Conservation (phyloP, 768 basidiomycete species). For the Amanita pallidorosea region DNA sequence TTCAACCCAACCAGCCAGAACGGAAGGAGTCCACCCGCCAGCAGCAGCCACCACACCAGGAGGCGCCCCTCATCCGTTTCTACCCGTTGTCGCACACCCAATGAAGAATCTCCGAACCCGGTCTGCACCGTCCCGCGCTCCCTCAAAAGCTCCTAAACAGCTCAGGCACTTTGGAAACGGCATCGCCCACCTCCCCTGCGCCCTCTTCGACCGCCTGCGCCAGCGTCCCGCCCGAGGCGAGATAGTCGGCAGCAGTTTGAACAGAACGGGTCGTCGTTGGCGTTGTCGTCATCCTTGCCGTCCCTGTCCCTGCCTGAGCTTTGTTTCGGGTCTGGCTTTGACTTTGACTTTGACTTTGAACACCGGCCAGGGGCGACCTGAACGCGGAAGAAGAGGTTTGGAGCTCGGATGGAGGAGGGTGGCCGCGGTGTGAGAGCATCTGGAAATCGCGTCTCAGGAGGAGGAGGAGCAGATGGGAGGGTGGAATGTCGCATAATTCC, state of each 20-base stretch:
- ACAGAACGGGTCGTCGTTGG: too few relatives aligned
- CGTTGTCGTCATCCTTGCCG: too few relatives aligned
- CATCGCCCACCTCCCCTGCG: slow-evolving; percentile 25
- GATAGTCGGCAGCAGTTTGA: too few relatives aligned
- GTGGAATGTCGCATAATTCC: slow-evolving; percentile 43
- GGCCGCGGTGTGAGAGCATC: slow-evolving; percentile 48
- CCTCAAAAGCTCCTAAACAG: slow-evolving; percentile 25
- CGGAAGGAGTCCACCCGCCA: too few relatives aligned
- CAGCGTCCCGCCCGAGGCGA: slow-evolving; percentile 51
- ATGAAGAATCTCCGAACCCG: background rate
- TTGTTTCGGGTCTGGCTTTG: too few relatives aligned
- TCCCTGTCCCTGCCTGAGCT: too few relatives aligned
- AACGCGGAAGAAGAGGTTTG: background rate
- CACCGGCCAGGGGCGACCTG: too few relatives aligned
- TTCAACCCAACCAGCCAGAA: too few relatives aligned
- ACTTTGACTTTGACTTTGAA: too few relatives aligned
- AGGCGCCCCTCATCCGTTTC: slow-evolving; percentile 12
- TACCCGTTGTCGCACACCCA: slow-evolving; percentile 18
- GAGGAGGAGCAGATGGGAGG: slow-evolving; percentile 37
- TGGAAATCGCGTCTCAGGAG: slow-evolving; percentile 63
- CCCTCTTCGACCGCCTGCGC: slow-evolving; percentile 39
- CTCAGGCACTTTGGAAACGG: slow-evolving; percentile 17
- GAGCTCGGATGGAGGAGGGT: slow-evolving; percentile 14
- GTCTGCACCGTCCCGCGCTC: slow-evolving; percentile 7
- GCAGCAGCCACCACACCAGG: slow-evolving; percentile 13